phyloP scores from a whole-genome alignment of 345 rosid genomes.

The Ricinus communis region DNA sequence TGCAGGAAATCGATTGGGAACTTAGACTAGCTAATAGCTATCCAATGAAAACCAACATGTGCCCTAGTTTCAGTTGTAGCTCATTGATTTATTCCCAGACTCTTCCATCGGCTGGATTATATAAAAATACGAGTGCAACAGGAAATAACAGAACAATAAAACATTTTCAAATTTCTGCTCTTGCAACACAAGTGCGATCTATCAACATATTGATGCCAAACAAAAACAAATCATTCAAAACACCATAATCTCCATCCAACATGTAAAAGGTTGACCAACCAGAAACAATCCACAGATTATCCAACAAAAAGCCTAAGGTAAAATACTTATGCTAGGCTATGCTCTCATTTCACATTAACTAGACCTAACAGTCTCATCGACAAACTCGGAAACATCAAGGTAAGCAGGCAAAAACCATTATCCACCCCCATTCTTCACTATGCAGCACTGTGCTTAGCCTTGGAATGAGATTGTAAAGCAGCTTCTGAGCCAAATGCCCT shows the following conservation, averaged over 20 bases:
- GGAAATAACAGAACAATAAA: not conserved
- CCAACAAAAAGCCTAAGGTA: not conserved
- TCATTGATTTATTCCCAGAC: too few relatives aligned
- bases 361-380: not conserved
- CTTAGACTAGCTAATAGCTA: too few relatives aligned
- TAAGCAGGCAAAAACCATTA: too few relatives aligned
- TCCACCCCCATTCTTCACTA: not conserved
- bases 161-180: not conserved
- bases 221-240: not conserved
- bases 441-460: slow-evolving; percentile 70
- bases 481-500: slow-evolving; percentile 66
- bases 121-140: too few relatives aligned
- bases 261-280: not conserved
- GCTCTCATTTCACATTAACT: not conserved
- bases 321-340: not conserved
- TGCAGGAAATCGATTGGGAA: too few relatives aligned
- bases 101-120: too few relatives aligned
- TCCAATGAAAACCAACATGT: too few relatives aligned
- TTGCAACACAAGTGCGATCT: not conserved
- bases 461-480: slow-evolving; percentile 69
- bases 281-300: not conserved
- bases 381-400: not conserved
- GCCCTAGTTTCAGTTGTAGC: too few relatives aligned
- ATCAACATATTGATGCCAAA: not conserved
- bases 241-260: not conserved